Conservation (phyloP, 345 rosid genomes). For the Excoecaria agallocha region DNA sequence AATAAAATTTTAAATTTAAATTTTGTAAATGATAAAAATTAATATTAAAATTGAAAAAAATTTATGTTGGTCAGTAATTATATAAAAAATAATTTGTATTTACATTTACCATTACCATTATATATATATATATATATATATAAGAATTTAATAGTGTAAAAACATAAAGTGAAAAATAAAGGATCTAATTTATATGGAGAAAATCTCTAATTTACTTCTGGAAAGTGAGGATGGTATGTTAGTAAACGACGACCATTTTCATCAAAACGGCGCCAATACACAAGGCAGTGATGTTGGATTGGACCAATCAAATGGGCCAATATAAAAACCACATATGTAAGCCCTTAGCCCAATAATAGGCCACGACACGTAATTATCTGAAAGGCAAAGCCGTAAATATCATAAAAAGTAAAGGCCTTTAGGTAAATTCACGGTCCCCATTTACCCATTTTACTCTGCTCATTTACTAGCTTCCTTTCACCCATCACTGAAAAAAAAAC, state of each 20-base stretch:
- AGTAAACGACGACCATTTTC: background rate
- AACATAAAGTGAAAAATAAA: no score
- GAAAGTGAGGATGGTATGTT: background rate
- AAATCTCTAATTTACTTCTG: no score
- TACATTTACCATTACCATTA: no score
- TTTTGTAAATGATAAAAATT: no score
- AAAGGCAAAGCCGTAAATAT: conserved; percentile 4
- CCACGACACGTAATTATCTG: background rate
- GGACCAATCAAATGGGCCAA: background rate
- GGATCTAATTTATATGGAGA: no score
- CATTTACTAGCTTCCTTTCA: conserved; percentile 17
- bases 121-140: no score
- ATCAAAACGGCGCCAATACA: background rate
- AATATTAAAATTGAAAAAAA: no score
- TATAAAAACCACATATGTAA: background rate
- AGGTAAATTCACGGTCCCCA: background rate
- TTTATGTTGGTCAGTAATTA: no score
- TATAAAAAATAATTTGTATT: no score
- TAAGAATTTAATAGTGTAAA: no score
- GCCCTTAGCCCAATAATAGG: background rate
- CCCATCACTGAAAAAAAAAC: conserved; percentile 1
- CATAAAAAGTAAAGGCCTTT: background rate
- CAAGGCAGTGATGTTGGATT: no score
- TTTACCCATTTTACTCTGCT: conserved; percentile 10
- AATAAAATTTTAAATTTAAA: no score